Percentiles rank a stretch among this genome's conserved stretches.
phyloP scores from a whole-genome alignment of 2,329 filamentous ascomycete genomes.

The Fusarium duplospermum region DNA sequence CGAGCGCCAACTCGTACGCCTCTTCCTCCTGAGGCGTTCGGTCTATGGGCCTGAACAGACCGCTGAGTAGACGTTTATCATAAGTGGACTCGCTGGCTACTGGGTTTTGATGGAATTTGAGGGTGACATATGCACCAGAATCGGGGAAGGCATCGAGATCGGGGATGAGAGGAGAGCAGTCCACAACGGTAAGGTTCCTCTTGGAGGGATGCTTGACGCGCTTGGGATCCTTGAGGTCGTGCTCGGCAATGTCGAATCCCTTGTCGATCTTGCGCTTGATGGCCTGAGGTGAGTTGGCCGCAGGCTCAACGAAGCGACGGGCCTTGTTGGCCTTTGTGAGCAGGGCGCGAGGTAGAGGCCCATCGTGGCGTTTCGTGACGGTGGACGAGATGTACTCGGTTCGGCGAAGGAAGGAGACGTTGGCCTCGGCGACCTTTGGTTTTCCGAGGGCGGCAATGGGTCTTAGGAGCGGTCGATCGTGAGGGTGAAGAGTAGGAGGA shows the following conservation, averaged over 20 bases:
- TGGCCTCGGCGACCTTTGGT: constrained; percentile 78
- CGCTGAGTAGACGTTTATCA: constrained; percentile 70
- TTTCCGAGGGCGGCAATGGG: constrained; percentile 88
- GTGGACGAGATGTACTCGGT: constrained; percentile 91
- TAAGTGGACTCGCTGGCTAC: constrained; percentile 64
- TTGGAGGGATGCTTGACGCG: constrained; percentile 70
- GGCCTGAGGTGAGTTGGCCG: constrained; percentile 71
- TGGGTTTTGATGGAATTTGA: constrained; percentile 76
- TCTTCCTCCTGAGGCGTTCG: constrained; percentile 65
- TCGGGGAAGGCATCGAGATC: constrained; percentile 78
- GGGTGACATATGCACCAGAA: constrained; percentile 74
- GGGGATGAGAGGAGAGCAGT: constrained; percentile 71
- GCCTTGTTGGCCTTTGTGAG: constrained; percentile 49
- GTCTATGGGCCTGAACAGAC: constrained; percentile 71
- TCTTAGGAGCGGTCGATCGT: constrained; percentile 85
- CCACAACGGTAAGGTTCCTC: constrained; percentile 67
- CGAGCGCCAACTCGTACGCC: constrained; percentile 61
- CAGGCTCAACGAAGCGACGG: constrained; percentile 65
- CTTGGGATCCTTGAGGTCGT: constrained; percentile 64
- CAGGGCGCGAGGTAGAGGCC: constrained; percentile 56
- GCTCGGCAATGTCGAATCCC: constrained; percentile 67
- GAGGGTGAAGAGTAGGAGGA: constrained; percentile 79
- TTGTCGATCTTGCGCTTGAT: constrained; percentile 76
- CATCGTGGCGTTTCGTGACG: constrained; percentile 61
- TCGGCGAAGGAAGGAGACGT: constrained; percentile 92